These are phyloP conservation scores for Rhizomucor pusillus DNA, from an alignment of 371 early-diverging fungal species.

Conservation along the genomic window DNA sequence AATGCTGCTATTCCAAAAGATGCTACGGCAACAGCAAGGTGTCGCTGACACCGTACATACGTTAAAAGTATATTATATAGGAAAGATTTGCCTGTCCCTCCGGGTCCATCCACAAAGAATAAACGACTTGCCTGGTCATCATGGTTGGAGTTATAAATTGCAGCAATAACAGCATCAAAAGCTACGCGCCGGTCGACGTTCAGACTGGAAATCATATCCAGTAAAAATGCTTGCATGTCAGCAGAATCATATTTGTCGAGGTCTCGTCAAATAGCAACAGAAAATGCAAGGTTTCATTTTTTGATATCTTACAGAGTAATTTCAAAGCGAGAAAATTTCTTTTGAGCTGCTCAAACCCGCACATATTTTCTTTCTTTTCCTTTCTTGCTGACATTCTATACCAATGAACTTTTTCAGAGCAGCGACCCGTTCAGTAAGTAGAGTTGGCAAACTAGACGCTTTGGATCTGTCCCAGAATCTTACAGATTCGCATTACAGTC, in stretches of 20 bases:
- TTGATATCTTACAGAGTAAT: too few relatives aligned
- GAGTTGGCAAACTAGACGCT: background rate
- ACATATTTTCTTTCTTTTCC: too few relatives aligned
- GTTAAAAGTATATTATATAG: conserved; percentile 17
- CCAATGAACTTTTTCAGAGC: conserved; percentile 57
- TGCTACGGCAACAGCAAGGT: conserved; percentile 14
- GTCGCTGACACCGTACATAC: conserved; percentile 2
- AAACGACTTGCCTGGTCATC: background rate
- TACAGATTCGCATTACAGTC: conserved; percentile 18
- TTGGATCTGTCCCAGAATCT: background rate
- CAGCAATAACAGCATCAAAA: conserved; percentile 7
- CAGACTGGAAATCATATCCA: too few relatives aligned
- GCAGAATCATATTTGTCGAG: too few relatives aligned
- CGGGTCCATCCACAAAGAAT: conserved; percentile 19
- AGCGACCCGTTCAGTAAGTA: conserved; percentile 44
- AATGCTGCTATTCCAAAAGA: conserved; percentile 9
- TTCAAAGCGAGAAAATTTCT: too few relatives aligned
- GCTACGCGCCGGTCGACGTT: conserved; percentile 4
- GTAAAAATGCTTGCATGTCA: too few relatives aligned
- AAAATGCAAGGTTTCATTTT: too few relatives aligned
- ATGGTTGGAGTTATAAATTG: background rate
- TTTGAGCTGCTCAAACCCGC: too few relatives aligned
- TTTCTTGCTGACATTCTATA: background rate
- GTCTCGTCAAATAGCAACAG: too few relatives aligned
- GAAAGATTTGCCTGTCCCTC: conserved; percentile 17